phyloP scores from a whole-genome alignment of 441 rosid species.

The Bruguiera hainesii region DNA sequence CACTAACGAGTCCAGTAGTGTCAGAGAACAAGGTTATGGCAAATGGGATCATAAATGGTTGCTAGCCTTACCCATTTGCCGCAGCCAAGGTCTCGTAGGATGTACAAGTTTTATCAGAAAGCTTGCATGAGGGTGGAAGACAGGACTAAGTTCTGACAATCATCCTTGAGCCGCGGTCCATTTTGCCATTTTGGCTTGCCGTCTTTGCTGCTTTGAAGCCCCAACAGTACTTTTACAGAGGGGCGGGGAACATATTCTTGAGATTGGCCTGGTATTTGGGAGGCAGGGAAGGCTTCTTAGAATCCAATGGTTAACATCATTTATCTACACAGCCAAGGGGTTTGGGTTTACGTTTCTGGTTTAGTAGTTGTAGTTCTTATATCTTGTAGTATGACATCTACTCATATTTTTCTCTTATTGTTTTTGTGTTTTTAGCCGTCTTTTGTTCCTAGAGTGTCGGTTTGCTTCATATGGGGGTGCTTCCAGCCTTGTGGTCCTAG shows the following conservation, averaged over 20 bases:
- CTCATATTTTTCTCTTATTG: not conserved
- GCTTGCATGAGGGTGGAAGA: slow-evolving; percentile 14
- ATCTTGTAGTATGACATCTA: not conserved
- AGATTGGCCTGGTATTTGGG: slow-evolving; percentile 1
- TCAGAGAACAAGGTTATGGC: slow-evolving; percentile 30
- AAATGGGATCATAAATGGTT: slow-evolving; percentile 49
- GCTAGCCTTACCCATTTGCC: slow-evolving; percentile 32
- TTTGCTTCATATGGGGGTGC: not conserved
- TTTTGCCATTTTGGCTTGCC: slow-evolving; percentile 11
- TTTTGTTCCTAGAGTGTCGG: not conserved
- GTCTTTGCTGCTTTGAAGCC: slow-evolving; percentile 3
- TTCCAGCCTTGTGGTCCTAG: not conserved
- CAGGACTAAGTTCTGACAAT: slow-evolving; percentile 16
- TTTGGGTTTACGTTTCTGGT: slow-evolving; percentile 25
- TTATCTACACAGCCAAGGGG: slow-evolving; percentile 24
- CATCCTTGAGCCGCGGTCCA: slow-evolving; percentile 11
- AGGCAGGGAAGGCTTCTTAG: not conserved
- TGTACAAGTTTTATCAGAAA: slow-evolving; percentile 6
- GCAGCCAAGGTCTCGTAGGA: slow-evolving; percentile 25
- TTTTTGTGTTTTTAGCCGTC: not conserved
- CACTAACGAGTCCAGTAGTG: slow-evolving; percentile 22
- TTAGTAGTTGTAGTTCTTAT: slow-evolving; percentile 5
- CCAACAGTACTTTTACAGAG: slow-evolving; percentile 10
- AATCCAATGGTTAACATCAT: slow-evolving; percentile 23
- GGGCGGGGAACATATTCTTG: slow-evolving; percentile 4